Evolutionary conservation across 2,329 filamentous ascomycete genomes (phyloP).

Genomic region (Neofusicoccum ribis): DNA sequence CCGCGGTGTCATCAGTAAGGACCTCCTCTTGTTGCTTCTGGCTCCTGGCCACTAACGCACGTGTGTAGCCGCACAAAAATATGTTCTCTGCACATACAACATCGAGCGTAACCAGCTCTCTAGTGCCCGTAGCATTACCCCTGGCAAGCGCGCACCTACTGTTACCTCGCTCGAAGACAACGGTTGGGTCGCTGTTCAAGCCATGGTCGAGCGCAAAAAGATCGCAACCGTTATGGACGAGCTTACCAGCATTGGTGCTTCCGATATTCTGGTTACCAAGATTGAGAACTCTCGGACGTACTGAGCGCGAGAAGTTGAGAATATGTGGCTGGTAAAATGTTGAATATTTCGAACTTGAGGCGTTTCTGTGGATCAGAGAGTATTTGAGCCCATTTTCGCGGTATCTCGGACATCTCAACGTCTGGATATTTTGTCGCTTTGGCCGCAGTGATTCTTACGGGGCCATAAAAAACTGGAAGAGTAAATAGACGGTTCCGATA

Average conservation of each 20-base stretch:
- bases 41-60: slow-evolving; percentile 21
- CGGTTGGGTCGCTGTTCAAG: slow-evolving; percentile 90
- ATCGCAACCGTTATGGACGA: slow-evolving; percentile 88
- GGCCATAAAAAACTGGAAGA: too few relatives aligned
- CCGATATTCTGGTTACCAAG: slow-evolving; percentile 81
- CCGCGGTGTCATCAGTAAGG: slow-evolving; percentile 80
- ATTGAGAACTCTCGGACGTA: slow-evolving; percentile 73
- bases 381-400: too few relatives aligned
- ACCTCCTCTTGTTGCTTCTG: slow-evolving; percentile 21
- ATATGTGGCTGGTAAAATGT: too few relatives aligned
- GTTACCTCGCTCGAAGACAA: slow-evolving; percentile 85
- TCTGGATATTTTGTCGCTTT: too few relatives aligned
- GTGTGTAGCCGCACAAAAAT: slow-evolving; percentile 73
- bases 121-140: slow-evolving; percentile 74
- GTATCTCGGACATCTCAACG: too few relatives aligned
- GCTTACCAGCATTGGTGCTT: slow-evolving; percentile 71
- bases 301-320: background rate
- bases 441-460: too few relatives aligned
- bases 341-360: too few relatives aligned
- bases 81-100: slow-evolving; percentile 96
- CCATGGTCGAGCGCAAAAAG: slow-evolving; percentile 88
- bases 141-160: slow-evolving; percentile 90
- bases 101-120: slow-evolving; percentile 69
- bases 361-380: too few relatives aligned
- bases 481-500: too few relatives aligned